Conservation (phyloP, 2,329 filamentous ascomycete species). For the Plenodomus biglobosus region DNA sequence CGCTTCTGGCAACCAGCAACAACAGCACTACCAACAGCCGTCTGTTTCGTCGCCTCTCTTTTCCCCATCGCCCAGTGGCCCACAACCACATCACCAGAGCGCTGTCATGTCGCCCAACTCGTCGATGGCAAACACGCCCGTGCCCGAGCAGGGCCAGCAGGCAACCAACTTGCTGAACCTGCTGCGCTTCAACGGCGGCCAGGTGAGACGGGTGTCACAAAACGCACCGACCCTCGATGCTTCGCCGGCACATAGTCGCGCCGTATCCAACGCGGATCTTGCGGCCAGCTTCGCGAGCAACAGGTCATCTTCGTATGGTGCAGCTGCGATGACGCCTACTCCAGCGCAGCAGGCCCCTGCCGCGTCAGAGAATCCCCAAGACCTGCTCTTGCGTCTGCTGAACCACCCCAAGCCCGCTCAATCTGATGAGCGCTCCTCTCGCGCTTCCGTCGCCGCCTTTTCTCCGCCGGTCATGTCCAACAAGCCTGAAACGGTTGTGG, state of each 20-base stretch:
- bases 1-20: conserved; percentile 28
- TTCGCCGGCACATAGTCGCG: conserved; percentile 33
- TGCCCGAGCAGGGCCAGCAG: conserved; percentile 44
- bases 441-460: conserved; percentile 30
- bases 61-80: conserved; percentile 57
- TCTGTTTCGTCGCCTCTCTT: conserved; percentile 61
- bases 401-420: conserved; percentile 65
- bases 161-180: conserved; percentile 64
- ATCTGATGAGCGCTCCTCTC: conserved; percentile 31
- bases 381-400: conserved; percentile 82
- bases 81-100: conserved; percentile 59
- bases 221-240: conserved; percentile 23
- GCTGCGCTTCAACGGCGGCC: conserved; percentile 61
- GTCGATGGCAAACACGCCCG: conserved; percentile 49
- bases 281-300: conserved; percentile 59
- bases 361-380: conserved; percentile 67
- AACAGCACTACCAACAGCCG: conserved; percentile 51
- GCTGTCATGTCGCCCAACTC: conserved; percentile 61
- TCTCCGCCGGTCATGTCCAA: conserved; percentile 35
- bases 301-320: conserved; percentile 40
- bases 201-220: conserved; percentile 40
- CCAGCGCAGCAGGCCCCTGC: conserved; percentile 31
- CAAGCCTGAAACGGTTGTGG: conserved; percentile 47
- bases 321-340: conserved; percentile 32
- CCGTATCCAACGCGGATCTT: conserved; percentile 59